phyloP scores from a whole-genome alignment of 768 basidiomycete species.

The Mycena leptocephala region DNA sequence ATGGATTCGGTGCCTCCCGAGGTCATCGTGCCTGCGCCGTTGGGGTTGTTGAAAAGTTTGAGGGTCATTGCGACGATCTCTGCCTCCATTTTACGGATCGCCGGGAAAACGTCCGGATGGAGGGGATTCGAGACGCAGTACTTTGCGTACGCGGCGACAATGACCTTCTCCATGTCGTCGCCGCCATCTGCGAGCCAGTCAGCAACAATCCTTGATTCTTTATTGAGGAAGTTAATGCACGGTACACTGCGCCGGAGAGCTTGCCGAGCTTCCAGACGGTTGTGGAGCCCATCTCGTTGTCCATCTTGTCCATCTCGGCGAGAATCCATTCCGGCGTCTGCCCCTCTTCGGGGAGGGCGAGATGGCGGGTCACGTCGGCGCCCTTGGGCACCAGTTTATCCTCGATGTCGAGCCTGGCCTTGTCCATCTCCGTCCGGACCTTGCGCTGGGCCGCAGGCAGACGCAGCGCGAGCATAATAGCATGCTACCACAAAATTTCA shows the following conservation, averaged over 20 bases:
- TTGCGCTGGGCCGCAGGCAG: constrained; percentile 74
- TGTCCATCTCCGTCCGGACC: constrained; percentile 75
- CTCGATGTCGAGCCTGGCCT: constrained; percentile 78
- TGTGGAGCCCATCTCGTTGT: constrained; percentile 64
- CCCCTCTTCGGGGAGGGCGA: constrained; percentile 77
- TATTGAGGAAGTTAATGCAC: constrained; percentile 51
- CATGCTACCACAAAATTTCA: constrained; percentile 56
- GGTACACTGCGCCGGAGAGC: constrained; percentile 90
- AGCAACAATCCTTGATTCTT: constrained; percentile 5
- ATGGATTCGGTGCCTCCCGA: constrained; percentile 98
- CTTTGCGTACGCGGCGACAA: constrained; percentile 85
- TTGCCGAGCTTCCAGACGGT: constrained; percentile 81
- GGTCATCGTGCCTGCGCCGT: constrained; percentile 93
- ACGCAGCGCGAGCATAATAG: constrained; percentile 71
- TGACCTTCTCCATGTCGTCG: constrained; percentile 83
- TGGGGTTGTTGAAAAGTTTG: constrained; percentile 86
- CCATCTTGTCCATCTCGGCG: constrained; percentile 87
- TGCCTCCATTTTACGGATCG: constrained; percentile 96
- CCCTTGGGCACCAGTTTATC: constrained; percentile 78
- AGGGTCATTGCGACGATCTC: constrained; percentile 94
- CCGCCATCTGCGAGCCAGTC: constrained; percentile 75
- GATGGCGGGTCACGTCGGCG: constrained; percentile 74
- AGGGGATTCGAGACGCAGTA: constrained; percentile 93
- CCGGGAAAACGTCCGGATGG: constrained; percentile 95
- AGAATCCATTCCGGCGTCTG: constrained; percentile 81